Base-by-base conservation (phyloP, 2,329 filamentous ascomycete genomes). In the Thelonectria olida region DNA sequence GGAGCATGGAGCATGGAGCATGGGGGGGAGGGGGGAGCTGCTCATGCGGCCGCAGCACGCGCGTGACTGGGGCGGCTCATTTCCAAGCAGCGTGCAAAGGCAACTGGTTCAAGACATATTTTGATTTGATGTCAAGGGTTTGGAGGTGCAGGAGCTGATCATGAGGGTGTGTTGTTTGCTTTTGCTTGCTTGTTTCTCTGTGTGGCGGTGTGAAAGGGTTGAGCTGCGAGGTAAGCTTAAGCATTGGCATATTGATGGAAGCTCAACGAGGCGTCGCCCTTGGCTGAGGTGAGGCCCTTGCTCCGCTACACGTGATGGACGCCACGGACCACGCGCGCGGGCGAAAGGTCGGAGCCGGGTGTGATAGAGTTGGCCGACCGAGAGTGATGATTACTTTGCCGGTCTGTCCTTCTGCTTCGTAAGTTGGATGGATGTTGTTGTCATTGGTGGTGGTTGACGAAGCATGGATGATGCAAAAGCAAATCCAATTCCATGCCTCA, bases 41-140 rank as follows among this genome's bases (percentile, higher is more conserved):
- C 67, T 70, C 64, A 70, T 70, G 67, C 67, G 67, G 62, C 66
- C 66, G 62, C 69, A 68, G 39, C 60, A 67, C 54, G 68, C 63
- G 65, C 62, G 50, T 28, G 57, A 62, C 60, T 65, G 54, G 54
- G 67, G 61, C 55, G 47, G 51, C 65, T 67, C 67, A 65, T 66
- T 64, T 63, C 57, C 61, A 67, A 12, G 20, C 38, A 41, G 39
- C 19, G 38, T 42, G 15, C 9, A 31, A 8, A 12, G 48, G 50
- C 41, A 54, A 65, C 38, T 48, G 31, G 48, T 42, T 52, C 36
- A 52, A 54, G 49, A 47, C 45, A 49, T 48, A 15, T 34, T 52
- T 51, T 55, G 45, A 47, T 47, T 41, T 34, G 47, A 19, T 42
- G 34, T 31, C 58, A 19, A 44, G 50, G 56, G 27, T 34, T 31